A percentile compares a stretch with the other conserved stretches of the same genome.
phyloP scores from a whole-genome alignment of 805 yeast genomes.

The Metschnikowia kofuensis region DNA sequence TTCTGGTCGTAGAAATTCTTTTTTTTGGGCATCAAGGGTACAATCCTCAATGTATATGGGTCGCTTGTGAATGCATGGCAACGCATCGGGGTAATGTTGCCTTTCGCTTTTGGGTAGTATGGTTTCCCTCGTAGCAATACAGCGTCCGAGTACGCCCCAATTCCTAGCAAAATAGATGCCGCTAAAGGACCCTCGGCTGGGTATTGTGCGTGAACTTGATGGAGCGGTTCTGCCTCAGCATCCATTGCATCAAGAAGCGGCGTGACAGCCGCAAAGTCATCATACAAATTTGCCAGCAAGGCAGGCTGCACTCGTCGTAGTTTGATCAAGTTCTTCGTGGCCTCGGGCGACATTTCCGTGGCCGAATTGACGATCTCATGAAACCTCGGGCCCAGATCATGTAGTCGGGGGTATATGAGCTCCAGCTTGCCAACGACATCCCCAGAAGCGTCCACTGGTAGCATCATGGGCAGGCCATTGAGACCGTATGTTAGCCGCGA shows the following conservation, averaged over 20 bases:
- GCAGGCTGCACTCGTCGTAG: neutral
- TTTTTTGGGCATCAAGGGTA: conserved; percentile 13
- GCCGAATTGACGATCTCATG: conserved; percentile 13
- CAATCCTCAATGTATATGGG: conserved; percentile 7
- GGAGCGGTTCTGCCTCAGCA: conserved; percentile 12
- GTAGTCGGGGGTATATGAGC: conserved; percentile 13
- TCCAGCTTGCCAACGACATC: neutral
- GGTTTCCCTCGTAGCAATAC: conserved; percentile 6
- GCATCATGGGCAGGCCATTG: conserved; percentile 12
- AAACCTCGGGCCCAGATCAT: conserved; percentile 9
- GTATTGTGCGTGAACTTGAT: conserved; percentile 7
- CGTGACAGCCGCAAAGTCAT: conserved; percentile 1
- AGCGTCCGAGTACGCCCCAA: conserved; percentile 13
- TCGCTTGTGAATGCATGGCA: conserved; percentile 11
- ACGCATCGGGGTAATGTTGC: conserved; percentile 2
- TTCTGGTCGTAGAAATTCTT: conserved; percentile 7
- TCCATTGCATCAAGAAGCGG: conserved; percentile 5
- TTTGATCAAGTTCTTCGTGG: neutral
- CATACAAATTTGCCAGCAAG: neutral
- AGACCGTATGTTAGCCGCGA: conserved; percentile 19
- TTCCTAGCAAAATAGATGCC: conserved; percentile 9
- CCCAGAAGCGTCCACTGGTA: neutral
- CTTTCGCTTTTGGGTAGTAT: conserved; percentile 5
- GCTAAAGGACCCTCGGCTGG: conserved; percentile 13
- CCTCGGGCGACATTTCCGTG: conserved; percentile 2